A percentile compares a stretch with the other conserved stretches of the same genome.
These are phyloP conservation scores for Trypanosoma theileri DNA, from an alignment of 208 protist genomes.

Conservation along the genomic window DNA sequence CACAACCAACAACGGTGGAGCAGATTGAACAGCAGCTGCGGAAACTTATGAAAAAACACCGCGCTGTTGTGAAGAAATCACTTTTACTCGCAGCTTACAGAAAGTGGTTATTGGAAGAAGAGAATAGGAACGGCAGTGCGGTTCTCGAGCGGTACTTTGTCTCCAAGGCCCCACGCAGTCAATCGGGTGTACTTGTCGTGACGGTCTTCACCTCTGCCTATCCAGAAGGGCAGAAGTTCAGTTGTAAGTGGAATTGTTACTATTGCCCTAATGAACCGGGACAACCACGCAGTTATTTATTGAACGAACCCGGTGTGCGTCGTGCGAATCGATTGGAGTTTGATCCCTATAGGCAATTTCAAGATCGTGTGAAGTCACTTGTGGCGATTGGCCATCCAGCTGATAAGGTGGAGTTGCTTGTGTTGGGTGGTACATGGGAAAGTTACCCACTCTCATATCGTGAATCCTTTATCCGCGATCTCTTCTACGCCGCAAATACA, in stretches of 20 bases:
- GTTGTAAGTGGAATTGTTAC: slow-evolving; percentile 93
- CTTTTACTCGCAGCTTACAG: slow-evolving; percentile 81
- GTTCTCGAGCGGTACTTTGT: slow-evolving; percentile 70
- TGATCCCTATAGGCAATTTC: slow-evolving; percentile 80
- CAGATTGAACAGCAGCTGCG: slow-evolving; percentile 50
- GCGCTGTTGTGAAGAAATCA: slow-evolving; percentile 68
- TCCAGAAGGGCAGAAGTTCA: slow-evolving; percentile 83
- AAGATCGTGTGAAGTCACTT: slow-evolving; percentile 77
- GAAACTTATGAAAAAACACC: slow-evolving; percentile 68
- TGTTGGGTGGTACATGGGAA: slow-evolving; percentile 99
- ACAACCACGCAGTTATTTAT: slow-evolving; percentile 89
- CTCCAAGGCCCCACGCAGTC: slow-evolving; percentile 82
- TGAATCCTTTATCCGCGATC: slow-evolving; percentile 79
- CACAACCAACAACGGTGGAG: slow-evolving; percentile 29
- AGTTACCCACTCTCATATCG: slow-evolving; percentile 95
- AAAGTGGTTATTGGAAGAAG: slow-evolving; percentile 32
- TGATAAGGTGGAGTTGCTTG: slow-evolving; percentile 98
- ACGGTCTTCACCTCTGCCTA: slow-evolving; percentile 91
- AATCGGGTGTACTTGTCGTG: slow-evolving; percentile 91
- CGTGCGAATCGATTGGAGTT: slow-evolving; percentile 85
- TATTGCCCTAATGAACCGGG: slow-evolving; percentile 92
- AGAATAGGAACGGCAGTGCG: not conserved
- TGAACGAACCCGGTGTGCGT: slow-evolving; percentile 89
- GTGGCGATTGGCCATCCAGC: slow-evolving; percentile 86
- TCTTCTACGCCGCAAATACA: slow-evolving; percentile 91